Evolutionary conservation across 352 stramenopile genomes (phyloP).

Genomic region (Globisporangium spinosum): DNA sequence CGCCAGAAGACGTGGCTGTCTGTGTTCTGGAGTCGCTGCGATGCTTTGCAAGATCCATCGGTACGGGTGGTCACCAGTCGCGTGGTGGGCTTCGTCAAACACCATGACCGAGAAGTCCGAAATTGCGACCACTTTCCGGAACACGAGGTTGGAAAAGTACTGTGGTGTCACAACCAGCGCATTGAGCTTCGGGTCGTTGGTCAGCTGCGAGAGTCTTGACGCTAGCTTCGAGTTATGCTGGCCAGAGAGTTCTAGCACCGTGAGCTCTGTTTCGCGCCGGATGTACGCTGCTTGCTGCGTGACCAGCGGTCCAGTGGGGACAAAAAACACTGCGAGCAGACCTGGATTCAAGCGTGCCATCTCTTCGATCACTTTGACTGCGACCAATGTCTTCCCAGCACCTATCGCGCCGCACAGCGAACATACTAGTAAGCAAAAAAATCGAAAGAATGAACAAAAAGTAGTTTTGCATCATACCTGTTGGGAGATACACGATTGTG

Average conservation of each 20-base stretch:
- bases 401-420: slow-evolving; percentile 15
- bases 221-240: slow-evolving; percentile 31
- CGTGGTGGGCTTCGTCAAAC: slow-evolving; percentile 82
- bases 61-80: slow-evolving; percentile 60
- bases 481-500: slow-evolving; percentile 77
- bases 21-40: slow-evolving; percentile 18
- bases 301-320: slow-evolving; percentile 70
- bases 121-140: slow-evolving; percentile 28
- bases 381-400: slow-evolving; percentile 72
- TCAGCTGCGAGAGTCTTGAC: slow-evolving; percentile 16
- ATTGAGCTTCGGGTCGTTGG: slow-evolving; percentile 27
- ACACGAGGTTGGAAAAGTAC: slow-evolving; percentile 67
- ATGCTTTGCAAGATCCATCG: slow-evolving; percentile 49
- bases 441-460: neutral
- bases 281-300: slow-evolving; percentile 71
- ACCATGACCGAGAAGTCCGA: slow-evolving; percentile 68
- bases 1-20: slow-evolving; percentile 49
- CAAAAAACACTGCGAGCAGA: slow-evolving; percentile 60
- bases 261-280: slow-evolving; percentile 57
- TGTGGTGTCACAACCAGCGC: slow-evolving; percentile 62
- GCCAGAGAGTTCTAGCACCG: slow-evolving; percentile 50
- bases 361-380: slow-evolving; percentile 67
- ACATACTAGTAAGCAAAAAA: neutral
- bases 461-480: slow-evolving; percentile 22
- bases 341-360: slow-evolving; percentile 57